A percentile compares a stretch with the other conserved stretches of the same genome.
Evolutionary conservation across 2,329 filamentous ascomycete genomes (phyloP).

Genomic region (Triangularia verruculosa): DNA sequence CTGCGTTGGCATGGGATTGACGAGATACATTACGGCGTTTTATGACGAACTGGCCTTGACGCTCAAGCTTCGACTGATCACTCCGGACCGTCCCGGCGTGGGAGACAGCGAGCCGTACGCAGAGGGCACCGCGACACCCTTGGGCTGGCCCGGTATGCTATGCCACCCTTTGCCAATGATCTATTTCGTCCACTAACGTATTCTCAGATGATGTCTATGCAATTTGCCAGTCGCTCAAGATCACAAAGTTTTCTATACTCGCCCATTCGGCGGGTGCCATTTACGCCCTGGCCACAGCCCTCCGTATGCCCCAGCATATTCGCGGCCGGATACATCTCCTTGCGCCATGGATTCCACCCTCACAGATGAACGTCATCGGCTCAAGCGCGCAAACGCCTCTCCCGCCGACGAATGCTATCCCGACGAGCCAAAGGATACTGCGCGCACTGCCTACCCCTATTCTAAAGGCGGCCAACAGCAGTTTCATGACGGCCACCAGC

Average conservation of each 20-base stretch:
- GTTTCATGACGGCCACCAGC: slow-evolving; percentile 89
- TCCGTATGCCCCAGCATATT: slow-evolving; percentile 95
- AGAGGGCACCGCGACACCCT: slow-evolving; percentile 77
- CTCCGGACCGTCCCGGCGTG: slow-evolving; percentile 88
- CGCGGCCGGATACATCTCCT: slow-evolving; percentile 90
- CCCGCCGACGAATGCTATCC: slow-evolving; percentile 80
- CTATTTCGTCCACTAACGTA: slow-evolving; percentile 2
- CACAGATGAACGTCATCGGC: slow-evolving; percentile 79
- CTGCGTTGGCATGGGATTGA: slow-evolving; percentile 96
- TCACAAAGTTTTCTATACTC: slow-evolving; percentile 93
- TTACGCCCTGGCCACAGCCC: slow-evolving; percentile 89
- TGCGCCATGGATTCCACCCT: slow-evolving; percentile 96
- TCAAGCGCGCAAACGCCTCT: slow-evolving; percentile 63
- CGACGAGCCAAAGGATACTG: slow-evolving; percentile 86
- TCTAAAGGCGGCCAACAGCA: slow-evolving; percentile 90
- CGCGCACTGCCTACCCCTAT: slow-evolving; percentile 86
- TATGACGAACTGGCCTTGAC: slow-evolving; percentile 93
- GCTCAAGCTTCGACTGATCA: slow-evolving; percentile 84
- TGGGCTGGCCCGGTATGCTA: slow-evolving; percentile 85
- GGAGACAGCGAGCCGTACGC: slow-evolving; percentile 85
- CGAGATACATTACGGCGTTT: slow-evolving; percentile 92
- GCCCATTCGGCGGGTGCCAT: slow-evolving; percentile 98
- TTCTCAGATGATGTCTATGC: slow-evolving; percentile 74
- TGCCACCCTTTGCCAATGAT: background rate
- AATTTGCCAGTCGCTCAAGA: slow-evolving; percentile 87